Evolutionary conservation across 1,284 basidiomycete genomes (phyloP).

Genomic region (Papiliotrema fonsecae): DNA sequence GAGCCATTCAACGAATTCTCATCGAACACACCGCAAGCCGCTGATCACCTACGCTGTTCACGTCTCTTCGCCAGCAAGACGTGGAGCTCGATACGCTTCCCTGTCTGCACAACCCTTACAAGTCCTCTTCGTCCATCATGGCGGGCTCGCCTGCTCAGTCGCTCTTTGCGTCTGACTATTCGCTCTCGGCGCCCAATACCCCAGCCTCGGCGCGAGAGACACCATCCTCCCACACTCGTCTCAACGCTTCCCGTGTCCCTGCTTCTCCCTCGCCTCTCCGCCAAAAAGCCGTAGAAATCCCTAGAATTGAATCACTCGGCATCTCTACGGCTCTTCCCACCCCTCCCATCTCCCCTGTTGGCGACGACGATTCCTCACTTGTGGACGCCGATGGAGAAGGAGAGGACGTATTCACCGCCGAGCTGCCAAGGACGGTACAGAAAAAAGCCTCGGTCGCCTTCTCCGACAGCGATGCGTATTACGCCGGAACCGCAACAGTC

Average conservation of each 20-base stretch:
- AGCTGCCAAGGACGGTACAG: background rate
- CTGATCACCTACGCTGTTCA: too few relatives aligned
- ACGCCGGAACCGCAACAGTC: background rate
- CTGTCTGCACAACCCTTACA: too few relatives aligned
- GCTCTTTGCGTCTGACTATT: constrained; percentile 37
- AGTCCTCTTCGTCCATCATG: constrained; percentile 5
- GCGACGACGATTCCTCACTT: background rate
- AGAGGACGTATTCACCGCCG: background rate
- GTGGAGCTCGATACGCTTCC: too few relatives aligned
- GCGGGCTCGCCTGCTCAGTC: constrained; percentile 12
- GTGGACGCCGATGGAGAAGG: background rate
- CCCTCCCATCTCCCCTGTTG: constrained; percentile 3
- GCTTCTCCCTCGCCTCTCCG: background rate
- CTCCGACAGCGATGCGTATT: background rate
- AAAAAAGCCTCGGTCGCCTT: background rate
- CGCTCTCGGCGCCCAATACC: constrained; percentile 18
- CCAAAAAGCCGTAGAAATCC: background rate
- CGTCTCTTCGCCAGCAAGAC: too few relatives aligned
- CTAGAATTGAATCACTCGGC: background rate
- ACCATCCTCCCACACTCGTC: background rate
- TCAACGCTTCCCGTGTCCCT: background rate
- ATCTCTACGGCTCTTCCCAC: constrained; percentile 1
- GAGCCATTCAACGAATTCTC: too few relatives aligned
- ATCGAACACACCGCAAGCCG: too few relatives aligned
- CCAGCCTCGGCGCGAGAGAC: constrained; percentile 6